phyloP scores from a whole-genome alignment of 1,284 basidiomycete species.

The Boletus sp. region DNA sequence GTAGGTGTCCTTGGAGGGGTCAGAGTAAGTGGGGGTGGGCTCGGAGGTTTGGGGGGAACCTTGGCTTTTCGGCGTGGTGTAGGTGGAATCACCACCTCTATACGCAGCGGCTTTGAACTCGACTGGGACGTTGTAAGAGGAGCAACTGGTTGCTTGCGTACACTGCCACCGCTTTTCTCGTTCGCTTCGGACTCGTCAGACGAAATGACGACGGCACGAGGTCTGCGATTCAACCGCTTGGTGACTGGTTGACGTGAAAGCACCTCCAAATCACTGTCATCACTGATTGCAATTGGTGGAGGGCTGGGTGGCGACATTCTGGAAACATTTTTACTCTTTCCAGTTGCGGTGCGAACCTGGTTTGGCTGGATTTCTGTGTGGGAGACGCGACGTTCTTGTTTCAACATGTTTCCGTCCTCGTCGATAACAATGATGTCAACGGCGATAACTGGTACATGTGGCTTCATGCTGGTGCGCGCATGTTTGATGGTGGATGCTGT shows the following conservation, averaged over 20 bases:
- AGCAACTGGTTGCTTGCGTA: conserved; percentile 6
- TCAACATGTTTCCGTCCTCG: conserved; percentile 49
- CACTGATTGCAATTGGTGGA: conserved; percentile 24
- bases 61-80: conserved; percentile 15
- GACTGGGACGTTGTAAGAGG: conserved; percentile 14
- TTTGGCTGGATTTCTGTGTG: conserved; percentile 34
- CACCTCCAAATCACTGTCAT: conserved; percentile 28
- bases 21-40: neutral
- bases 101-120: conserved; percentile 18
- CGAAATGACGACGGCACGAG: conserved; percentile 33
- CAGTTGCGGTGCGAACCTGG: conserved; percentile 11
- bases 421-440: conserved; percentile 68
- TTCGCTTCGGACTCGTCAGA: conserved; percentile 44
- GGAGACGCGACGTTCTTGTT: conserved; percentile 51
- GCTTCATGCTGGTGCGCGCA: conserved; percentile 34
- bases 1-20: conserved; percentile 8
- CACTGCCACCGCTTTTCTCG: neutral
- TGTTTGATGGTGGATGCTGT: conserved; percentile 28
- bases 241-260: conserved; percentile 10
- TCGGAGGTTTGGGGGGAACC: conserved; percentile 4
- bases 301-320: conserved; percentile 4
- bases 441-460: conserved; percentile 47
- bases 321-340: conserved; percentile 7
- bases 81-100: conserved; percentile 41
- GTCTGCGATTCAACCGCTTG: conserved; percentile 22